Evolutionary conservation across 495 filamentous ascomycete genomes (phyloP).

Genomic region (Trichodelitschia bisporula): DNA sequence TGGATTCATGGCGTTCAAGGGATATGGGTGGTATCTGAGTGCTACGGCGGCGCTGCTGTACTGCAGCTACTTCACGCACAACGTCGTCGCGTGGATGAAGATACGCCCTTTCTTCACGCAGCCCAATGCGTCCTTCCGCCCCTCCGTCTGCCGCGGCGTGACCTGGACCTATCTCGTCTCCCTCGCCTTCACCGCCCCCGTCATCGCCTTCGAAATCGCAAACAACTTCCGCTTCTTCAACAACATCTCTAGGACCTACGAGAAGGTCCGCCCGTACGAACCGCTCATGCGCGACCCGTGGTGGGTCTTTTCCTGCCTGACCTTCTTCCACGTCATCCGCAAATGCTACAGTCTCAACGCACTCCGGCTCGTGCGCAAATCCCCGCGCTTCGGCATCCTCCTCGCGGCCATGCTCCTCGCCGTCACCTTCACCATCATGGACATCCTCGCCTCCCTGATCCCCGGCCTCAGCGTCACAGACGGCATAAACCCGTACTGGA

Average conservation of each 20-base stretch:
- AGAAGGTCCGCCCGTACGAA: constrained; percentile 25
- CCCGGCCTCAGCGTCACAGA: no score
- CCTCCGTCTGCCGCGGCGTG: no score
- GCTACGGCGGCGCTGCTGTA: constrained; percentile 14
- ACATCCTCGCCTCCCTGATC: constrained; percentile 16
- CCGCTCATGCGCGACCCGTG: constrained; percentile 32
- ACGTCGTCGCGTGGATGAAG: constrained; percentile 20
- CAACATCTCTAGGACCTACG: constrained; percentile 17
- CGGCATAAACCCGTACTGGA: constrained; percentile 25
- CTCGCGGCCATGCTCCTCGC: constrained; percentile 27
- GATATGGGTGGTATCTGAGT: constrained; percentile 16
- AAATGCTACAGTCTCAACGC: constrained; percentile 25
- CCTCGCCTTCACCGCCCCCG: constrained; percentile 13
- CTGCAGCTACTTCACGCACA: constrained; percentile 15
- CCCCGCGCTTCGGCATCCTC: constrained; percentile 32
- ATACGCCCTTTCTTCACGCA: constrained; percentile 14
- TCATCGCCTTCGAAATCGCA: constrained; percentile 16
- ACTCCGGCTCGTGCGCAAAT: constrained; percentile 21
- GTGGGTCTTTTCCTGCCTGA: constrained; percentile 30
- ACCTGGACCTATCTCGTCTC: no score
- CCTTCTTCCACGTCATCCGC: constrained; percentile 28
- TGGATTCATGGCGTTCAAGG: constrained; percentile 12
- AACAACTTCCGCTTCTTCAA: constrained; percentile 17
- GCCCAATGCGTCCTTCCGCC: no score
- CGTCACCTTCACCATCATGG: constrained; percentile 27